Evolutionary conservation across 2,329 filamentous ascomycete species (phyloP), one percentile per base, ranked within the genome.

Genomic region (Pseudogymnoascus sp.): DNA sequence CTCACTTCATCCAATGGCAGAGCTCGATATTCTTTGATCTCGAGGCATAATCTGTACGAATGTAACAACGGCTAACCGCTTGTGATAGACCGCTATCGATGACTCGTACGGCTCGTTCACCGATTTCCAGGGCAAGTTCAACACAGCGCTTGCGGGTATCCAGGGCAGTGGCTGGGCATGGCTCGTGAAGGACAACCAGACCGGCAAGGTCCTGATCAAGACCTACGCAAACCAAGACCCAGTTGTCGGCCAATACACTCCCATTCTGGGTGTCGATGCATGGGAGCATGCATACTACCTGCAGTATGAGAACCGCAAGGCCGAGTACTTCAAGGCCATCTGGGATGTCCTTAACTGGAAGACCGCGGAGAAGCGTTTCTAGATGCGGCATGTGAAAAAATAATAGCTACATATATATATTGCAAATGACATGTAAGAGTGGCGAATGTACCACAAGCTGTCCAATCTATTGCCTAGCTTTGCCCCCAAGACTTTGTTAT

Each of bases 301-400:
- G 66, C 91, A 96, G 81, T 96, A 96, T 80, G 85, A 96, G 85
- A 96, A 96, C 83, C 88, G 91, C 78, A 96, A 96, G 86, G 92
- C 89, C 64, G 92, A 96, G 81, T 96, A 96, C 83, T 96, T 96
- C 78, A 84, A 84, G 72, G 91, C 91, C 64, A 89, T 96, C 75
- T 96, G 93, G 93, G 90, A 96, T 70, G 92, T 96, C 60, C 81
- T 96, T 77, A 96, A 96, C 86, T 97, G 93, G 93, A 91, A 92
- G 84, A 85, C 89, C 34, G 93, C 91, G 50, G 87, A 90, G 76
- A 86, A 88, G 82, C 85, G 91, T 68, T 91, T 91, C 73, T 78
- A 79, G 69, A 56, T 56, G n/a, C 50, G 50, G 28, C 50, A 14
- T 56, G 2, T 34, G 50, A 56, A 79, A 81, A 67, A 76, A 38